Conservation (phyloP, 2,329 filamentous ascomycete species). For the Pseudogymnoascus sp. region DNA sequence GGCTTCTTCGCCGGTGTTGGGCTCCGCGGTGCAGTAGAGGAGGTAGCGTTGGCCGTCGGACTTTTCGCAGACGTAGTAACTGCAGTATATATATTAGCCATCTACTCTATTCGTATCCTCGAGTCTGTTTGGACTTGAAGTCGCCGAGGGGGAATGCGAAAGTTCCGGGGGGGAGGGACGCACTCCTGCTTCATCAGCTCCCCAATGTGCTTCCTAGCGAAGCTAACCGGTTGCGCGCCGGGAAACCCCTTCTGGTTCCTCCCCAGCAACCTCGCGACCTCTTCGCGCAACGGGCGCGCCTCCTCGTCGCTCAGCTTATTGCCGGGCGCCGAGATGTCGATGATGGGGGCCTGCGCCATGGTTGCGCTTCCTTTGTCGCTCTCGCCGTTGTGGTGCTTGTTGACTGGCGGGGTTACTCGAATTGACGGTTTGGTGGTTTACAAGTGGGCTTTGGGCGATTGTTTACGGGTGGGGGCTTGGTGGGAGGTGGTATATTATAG, state of each 20-base stretch:
- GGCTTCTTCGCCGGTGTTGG: constrained; percentile 51
- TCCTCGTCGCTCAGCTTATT: constrained; percentile 56
- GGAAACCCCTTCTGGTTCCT: constrained; percentile 66
- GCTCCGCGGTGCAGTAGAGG: constrained; percentile 72
- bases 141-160: background rate
- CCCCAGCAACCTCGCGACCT: constrained; percentile 68
- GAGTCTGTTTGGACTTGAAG: background rate
- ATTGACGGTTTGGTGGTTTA: background rate
- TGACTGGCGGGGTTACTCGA: no score
- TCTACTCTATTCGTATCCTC: background rate
- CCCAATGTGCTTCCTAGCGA: constrained; percentile 70
- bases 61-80: constrained; percentile 97
- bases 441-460: background rate
- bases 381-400: background rate
- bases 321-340: constrained; percentile 49
- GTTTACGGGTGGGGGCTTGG: background rate
- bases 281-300: constrained; percentile 54
- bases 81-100: constrained; percentile 25
- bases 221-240: constrained; percentile 90
- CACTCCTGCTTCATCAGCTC: constrained; percentile 63
- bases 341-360: background rate
- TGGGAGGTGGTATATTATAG: background rate
- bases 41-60: constrained; percentile 93
- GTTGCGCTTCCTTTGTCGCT: background rate
- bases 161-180: background rate